Conservation (phyloP, 371 early-diverging fungal species). For the Saksenaea oblongispora region DNA sequence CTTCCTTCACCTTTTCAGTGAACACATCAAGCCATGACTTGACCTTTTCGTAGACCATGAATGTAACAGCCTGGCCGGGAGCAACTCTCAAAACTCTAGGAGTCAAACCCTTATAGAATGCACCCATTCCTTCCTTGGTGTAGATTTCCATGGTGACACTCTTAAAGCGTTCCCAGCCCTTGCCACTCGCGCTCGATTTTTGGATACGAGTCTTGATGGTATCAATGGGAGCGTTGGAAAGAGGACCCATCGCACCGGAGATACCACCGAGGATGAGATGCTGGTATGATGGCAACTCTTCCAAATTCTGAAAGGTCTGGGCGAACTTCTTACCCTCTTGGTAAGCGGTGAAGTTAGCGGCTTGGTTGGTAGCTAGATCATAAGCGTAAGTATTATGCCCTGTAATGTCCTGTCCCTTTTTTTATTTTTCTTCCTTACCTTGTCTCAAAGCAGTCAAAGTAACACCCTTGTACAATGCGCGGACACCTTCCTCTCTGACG, state of each 20-base stretch:
- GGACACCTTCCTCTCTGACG: constrained; percentile 88
- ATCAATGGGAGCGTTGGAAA: constrained; percentile 97
- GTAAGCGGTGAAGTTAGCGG: constrained; percentile 97
- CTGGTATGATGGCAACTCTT: constrained; percentile 92
- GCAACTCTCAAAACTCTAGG: constrained; percentile 92
- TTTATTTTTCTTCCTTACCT: constrained; percentile 53
- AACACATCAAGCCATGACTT: constrained; percentile 70
- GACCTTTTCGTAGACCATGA: constrained; percentile 87
- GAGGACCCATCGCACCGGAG: constrained; percentile 96
- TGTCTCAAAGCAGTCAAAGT: constrained; percentile 93
- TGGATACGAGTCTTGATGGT: constrained; percentile 98
- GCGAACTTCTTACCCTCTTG: constrained; percentile 83
- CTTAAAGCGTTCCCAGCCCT: constrained; percentile 82
- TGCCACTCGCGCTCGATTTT: constrained; percentile 72
- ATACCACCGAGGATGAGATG: constrained; percentile 89
- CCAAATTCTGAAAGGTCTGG: constrained; percentile 67
- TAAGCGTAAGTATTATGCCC: background rate
- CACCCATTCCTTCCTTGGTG: constrained; percentile 88
- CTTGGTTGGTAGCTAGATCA: constrained; percentile 91
- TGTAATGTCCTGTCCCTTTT: background rate
- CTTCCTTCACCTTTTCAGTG: constrained; percentile 45
- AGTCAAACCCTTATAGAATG: constrained; percentile 96
- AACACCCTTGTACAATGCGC: constrained; percentile 95
- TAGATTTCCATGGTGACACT: constrained; percentile 72
- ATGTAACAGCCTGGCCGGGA: constrained; percentile 86